phyloP scores from a whole-genome alignment of 2,329 filamentous ascomycete species.

The Fusarium robinianum region DNA sequence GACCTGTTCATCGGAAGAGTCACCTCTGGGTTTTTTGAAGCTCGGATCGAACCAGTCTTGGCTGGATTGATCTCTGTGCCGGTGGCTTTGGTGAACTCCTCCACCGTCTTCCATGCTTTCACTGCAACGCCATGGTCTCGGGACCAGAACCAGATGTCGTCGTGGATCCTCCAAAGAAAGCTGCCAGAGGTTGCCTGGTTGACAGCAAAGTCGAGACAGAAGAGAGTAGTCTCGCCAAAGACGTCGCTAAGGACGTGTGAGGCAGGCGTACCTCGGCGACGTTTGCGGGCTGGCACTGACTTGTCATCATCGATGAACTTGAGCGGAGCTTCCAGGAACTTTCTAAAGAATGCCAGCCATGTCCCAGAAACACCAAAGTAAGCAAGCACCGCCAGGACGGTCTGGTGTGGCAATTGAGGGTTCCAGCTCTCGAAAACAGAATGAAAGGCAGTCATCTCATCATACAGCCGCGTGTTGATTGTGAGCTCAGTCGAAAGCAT shows the following conservation, averaged over 20 bases:
- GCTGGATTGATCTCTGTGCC: constrained; percentile 59
- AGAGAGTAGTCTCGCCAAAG: constrained; percentile 64
- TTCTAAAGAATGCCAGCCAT: constrained; percentile 63
- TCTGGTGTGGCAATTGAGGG: constrained; percentile 56
- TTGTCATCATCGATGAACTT: constrained; percentile 60
- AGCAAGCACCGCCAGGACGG: constrained; percentile 59
- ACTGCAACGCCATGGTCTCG: constrained; percentile 56
- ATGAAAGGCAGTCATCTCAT: constrained; percentile 51
- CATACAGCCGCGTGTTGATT: constrained; percentile 50
- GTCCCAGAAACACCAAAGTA: constrained; percentile 61
- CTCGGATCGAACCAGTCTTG: constrained; percentile 55
- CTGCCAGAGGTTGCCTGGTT: constrained; percentile 60
- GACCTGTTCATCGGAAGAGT: constrained; percentile 33
- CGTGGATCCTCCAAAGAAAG: constrained; percentile 64
- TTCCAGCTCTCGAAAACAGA: constrained; percentile 53
- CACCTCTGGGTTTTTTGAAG: constrained; percentile 37
- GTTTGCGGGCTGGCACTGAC: constrained; percentile 46
- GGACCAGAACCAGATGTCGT: constrained; percentile 70
- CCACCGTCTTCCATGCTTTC: constrained; percentile 63
- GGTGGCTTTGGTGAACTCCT: constrained; percentile 57
- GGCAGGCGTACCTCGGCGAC: constrained; percentile 63
- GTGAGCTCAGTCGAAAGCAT: constrained; percentile 53
- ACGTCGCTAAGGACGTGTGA: constrained; percentile 62
- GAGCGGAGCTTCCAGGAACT: constrained; percentile 63
- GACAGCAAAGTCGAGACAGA: constrained; percentile 67